Evolutionary conservation across 1,284 basidiomycete species (phyloP).

Genomic region (Ustilago xerochloae): DNA sequence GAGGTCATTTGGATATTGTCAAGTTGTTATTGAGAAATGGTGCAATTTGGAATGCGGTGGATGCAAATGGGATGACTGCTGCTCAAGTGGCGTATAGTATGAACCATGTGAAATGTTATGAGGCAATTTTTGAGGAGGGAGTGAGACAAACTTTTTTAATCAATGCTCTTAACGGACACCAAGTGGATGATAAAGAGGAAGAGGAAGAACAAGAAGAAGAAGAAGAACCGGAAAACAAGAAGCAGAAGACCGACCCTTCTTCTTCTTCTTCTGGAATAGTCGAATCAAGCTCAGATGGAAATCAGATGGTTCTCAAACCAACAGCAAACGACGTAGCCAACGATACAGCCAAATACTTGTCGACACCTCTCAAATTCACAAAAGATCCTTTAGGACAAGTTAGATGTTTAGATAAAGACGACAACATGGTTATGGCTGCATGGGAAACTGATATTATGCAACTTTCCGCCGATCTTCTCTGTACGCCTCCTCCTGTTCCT

Average conservation of each 20-base stretch:
- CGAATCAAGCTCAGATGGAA: conserved; percentile 67
- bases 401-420: conserved; percentile 77
- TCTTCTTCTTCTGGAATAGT: too few relatives aligned
- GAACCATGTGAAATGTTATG: conserved; percentile 57
- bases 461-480: conserved; percentile 52
- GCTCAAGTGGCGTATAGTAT: conserved; percentile 62
- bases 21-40: conserved; percentile 80
- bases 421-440: conserved; percentile 78
- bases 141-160: conserved; percentile 59
- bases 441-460: conserved; percentile 68
- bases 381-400: conserved; percentile 77
- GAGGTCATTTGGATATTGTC: conserved; percentile 76
- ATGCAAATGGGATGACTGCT: conserved; percentile 58
- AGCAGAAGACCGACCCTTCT: too few relatives aligned
- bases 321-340: conserved; percentile 49
- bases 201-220: conserved; percentile 31
- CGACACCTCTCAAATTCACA: conserved; percentile 78
- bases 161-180: conserved; percentile 28
- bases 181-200: conserved; percentile 9
- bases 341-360: conserved; percentile 81
- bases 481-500: conserved; percentile 24
- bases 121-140: conserved; percentile 68
- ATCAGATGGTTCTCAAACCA: conserved; percentile 70
- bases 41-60: conserved; percentile 85
- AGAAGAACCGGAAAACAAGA: conserved; percentile 7